Conservation (phyloP, 495 filamentous ascomycete species). For the Barbatosphaeria neglecta region DNA sequence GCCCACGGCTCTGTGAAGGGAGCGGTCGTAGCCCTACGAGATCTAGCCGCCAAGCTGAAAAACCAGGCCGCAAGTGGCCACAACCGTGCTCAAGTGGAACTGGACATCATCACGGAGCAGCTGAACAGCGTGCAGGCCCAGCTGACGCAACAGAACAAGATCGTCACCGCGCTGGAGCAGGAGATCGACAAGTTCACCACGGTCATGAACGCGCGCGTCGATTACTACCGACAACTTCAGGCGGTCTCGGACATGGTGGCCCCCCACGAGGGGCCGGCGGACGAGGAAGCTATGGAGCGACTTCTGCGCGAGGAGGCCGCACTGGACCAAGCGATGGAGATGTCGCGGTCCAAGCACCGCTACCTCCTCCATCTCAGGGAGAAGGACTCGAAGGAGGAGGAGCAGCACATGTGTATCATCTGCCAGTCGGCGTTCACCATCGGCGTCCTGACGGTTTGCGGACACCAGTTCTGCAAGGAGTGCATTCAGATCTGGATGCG, state of each 20-base stretch:
- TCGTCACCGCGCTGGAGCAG: conserved; percentile 44
- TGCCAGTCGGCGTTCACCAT: conserved; percentile 61
- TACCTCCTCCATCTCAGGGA: conserved; percentile 47
- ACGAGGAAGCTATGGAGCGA: conserved; percentile 20
- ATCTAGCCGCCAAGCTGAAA: conserved; percentile 48
- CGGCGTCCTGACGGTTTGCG: conserved; percentile 80
- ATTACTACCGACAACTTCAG: conserved; percentile 84
- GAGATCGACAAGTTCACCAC: conserved; percentile 67
- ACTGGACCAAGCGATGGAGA: conserved; percentile 42
- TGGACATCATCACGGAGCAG: conserved; percentile 41
- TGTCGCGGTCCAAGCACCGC: conserved; percentile 54
- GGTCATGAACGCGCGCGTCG: conserved; percentile 69
- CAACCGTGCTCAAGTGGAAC: conserved; percentile 50
- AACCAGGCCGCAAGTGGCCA: conserved; percentile 48
- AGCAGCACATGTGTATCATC: conserved; percentile 64
- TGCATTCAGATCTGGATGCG: conserved; percentile 71
- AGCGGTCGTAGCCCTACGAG: conserved; percentile 56
- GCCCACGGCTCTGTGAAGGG: conserved; percentile 50
- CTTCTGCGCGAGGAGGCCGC: conserved; percentile 30
- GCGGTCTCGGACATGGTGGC: conserved; percentile 75
- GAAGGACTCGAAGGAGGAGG: conserved; percentile 42
- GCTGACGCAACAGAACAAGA: conserved; percentile 53
- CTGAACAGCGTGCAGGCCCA: conserved; percentile 50
- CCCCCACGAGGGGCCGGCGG: conserved; percentile 45
- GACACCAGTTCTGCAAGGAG: conserved; percentile 80